These are phyloP conservation scores for Ophiocordyceps australis DNA, from an alignment of 2,329 filamentous ascomycete genomes.

Conservation along the genomic window DNA sequence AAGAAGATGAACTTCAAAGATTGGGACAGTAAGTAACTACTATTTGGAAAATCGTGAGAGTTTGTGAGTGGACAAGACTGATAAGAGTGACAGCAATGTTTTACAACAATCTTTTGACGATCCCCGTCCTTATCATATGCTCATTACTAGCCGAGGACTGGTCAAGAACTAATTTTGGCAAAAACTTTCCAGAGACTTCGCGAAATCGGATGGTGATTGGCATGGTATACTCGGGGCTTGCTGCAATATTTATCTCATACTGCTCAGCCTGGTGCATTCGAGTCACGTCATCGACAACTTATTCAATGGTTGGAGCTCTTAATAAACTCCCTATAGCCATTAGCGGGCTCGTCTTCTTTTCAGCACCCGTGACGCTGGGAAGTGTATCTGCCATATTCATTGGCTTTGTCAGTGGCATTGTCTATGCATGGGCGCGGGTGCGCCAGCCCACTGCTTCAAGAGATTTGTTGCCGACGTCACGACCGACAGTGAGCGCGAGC, in stretches of 20 bases:
- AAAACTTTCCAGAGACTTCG: conserved; percentile 69
- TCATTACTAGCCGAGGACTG: conserved; percentile 82
- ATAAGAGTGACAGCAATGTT: conserved; percentile 89
- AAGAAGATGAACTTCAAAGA: conserved; percentile 99
- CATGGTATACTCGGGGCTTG: conserved; percentile 88
- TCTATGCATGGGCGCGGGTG: conserved; percentile 50
- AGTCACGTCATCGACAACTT: conserved; percentile 91
- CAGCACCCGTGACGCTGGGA: conserved; percentile 79
- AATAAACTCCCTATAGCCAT: conserved; percentile 96
- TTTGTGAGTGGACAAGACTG: no score
- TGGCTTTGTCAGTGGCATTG: conserved; percentile 80
- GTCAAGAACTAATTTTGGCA: conserved; percentile 64
- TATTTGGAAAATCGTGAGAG: no score
- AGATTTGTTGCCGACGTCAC: conserved; percentile 48
- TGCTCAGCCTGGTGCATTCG: conserved; percentile 98
- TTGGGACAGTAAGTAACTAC: conserved; percentile 95
- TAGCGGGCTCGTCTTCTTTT: conserved; percentile 86
- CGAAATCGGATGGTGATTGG: conserved; percentile 67
- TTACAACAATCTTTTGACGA: conserved; percentile 97
- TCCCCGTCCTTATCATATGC: conserved; percentile 70
- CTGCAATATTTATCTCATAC: conserved; percentile 95
- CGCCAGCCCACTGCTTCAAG: conserved; percentile 53
- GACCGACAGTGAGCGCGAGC: conserved; percentile 66
- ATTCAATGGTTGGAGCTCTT: conserved; percentile 96
- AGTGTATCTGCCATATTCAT: conserved; percentile 82